A percentile compares a stretch with the other conserved stretches of the same genome.
Evolutionary conservation across 2,329 filamentous ascomycete species (phyloP).

Genomic region (Verruconis gallopava): DNA sequence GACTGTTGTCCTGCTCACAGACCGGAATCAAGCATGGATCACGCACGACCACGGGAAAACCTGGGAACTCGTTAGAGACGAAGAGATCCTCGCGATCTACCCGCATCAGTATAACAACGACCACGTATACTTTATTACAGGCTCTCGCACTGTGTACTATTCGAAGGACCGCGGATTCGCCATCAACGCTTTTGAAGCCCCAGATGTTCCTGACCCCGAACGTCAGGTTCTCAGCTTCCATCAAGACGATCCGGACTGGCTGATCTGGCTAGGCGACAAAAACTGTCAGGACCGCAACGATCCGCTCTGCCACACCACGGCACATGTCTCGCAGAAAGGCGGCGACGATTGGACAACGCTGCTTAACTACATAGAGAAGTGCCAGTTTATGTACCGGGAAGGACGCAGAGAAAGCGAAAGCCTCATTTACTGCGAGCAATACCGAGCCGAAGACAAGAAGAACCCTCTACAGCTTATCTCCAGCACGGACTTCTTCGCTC

Average conservation of each 20-base stretch:
- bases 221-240: constrained; percentile 63
- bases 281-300: constrained; percentile 40
- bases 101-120: constrained; percentile 75
- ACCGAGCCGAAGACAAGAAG: constrained; percentile 47
- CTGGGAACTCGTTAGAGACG: constrained; percentile 52
- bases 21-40: constrained; percentile 52
- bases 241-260: constrained; percentile 66
- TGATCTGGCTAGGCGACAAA: constrained; percentile 71
- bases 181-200: constrained; percentile 62
- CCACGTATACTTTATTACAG: constrained; percentile 73
- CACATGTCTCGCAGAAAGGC: constrained; percentile 66
- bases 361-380: constrained; percentile 61
- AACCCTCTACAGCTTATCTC: constrained; percentile 58
- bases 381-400: constrained; percentile 69
- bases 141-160: constrained; percentile 56
- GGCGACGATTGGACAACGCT: constrained; percentile 66
- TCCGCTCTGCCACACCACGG: constrained; percentile 55
- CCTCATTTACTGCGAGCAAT: constrained; percentile 52
- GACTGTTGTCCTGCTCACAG: constrained; percentile 51
- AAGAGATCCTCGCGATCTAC: constrained; percentile 57
- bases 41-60: constrained; percentile 79
- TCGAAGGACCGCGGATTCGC: constrained; percentile 65
- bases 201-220: constrained; percentile 42
- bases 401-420: constrained; percentile 44
- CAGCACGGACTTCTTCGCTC: constrained; percentile 67